These are phyloP conservation scores for Rhytidiadelphus loreus DNA, from an alignment of 225 moss, liverwort and hornwort species.

Conservation along the genomic window DNA sequence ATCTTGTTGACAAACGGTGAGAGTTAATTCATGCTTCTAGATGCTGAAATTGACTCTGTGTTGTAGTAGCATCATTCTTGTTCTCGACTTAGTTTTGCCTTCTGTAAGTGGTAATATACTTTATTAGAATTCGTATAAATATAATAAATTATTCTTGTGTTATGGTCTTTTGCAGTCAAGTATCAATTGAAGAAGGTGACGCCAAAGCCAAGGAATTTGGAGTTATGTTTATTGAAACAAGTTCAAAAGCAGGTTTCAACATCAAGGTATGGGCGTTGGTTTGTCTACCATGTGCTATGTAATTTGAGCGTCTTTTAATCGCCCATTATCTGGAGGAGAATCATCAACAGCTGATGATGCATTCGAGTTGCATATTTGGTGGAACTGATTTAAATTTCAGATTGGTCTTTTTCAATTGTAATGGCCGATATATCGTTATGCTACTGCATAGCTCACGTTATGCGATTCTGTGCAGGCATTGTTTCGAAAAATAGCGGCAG, in stretches of 20 bases:
- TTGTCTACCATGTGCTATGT: neutral
- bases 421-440: neutral
- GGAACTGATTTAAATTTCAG: neutral
- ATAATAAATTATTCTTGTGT: neutral
- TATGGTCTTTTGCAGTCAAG: conserved; percentile 22
- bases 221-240: conserved; percentile 64
- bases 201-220: conserved; percentile 58
- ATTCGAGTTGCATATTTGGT: neutral
- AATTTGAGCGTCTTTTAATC: neutral
- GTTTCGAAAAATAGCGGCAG: conserved; percentile 93
- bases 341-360: neutral
- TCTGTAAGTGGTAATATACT: neutral
- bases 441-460: neutral
- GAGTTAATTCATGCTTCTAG: neutral
- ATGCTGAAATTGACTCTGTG: neutral
- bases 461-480: conserved; percentile 43
- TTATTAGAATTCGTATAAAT: neutral
- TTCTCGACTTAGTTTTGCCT: neutral
- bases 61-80: neutral
- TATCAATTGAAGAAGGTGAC: conserved; percentile 64
- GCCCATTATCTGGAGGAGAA: neutral
- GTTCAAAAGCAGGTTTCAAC: conserved; percentile 61
- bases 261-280: conserved; percentile 35
- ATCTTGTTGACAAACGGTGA: conserved; percentile 19
- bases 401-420: neutral